Percentiles rank a stretch among this genome's conserved stretches.
These are phyloP conservation scores for Sesbania bispinosa DNA, from an alignment of 306 rosid genomes.

Conservation along the genomic window DNA sequence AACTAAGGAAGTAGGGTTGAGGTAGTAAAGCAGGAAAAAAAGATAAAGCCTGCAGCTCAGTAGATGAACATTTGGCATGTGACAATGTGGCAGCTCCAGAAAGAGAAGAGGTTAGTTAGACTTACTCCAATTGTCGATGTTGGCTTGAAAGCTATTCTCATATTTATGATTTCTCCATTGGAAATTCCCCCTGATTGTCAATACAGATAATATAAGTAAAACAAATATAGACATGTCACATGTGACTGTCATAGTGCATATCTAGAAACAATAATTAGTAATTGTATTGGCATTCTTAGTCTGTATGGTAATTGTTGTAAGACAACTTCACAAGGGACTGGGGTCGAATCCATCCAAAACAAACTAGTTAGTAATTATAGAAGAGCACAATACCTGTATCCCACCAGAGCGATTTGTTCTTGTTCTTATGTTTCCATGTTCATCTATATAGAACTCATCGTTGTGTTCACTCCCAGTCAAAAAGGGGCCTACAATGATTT, in stretches of 20 bases:
- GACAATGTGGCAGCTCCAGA: no score
- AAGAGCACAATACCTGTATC: slow-evolving; percentile 62
- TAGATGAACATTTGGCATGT: no score
- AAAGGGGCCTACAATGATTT: slow-evolving; percentile 62
- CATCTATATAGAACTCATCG: slow-evolving; percentile 77
- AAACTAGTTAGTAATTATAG: slow-evolving; percentile 3
- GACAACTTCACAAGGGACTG: no score
- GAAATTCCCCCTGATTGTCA: slow-evolving; percentile 87
- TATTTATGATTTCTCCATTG: slow-evolving; percentile 88
- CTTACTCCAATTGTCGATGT: slow-evolving; percentile 91
- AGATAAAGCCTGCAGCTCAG: no score
- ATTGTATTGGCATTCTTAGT: no score
- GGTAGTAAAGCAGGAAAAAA: no score
- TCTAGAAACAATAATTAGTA: slow-evolving; percentile 26
- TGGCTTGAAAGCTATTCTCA: slow-evolving; percentile 98
- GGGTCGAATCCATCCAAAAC: no score
- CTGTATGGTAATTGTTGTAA: no score
- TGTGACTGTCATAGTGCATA: background rate
- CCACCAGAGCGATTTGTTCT: slow-evolving; percentile 98
- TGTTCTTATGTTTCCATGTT: slow-evolving; percentile 67
- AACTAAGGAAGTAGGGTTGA: no score
- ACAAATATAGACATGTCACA: slow-evolving; percentile 12
- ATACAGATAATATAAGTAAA: slow-evolving; percentile 28
- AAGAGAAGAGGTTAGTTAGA: slow-evolving; percentile 22
- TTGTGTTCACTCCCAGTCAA: slow-evolving; percentile 96